These are phyloP conservation scores for Phoenix roebelenii DNA, from an alignment of 176 grass and related monocot genomes.

Conservation along the genomic window DNA sequence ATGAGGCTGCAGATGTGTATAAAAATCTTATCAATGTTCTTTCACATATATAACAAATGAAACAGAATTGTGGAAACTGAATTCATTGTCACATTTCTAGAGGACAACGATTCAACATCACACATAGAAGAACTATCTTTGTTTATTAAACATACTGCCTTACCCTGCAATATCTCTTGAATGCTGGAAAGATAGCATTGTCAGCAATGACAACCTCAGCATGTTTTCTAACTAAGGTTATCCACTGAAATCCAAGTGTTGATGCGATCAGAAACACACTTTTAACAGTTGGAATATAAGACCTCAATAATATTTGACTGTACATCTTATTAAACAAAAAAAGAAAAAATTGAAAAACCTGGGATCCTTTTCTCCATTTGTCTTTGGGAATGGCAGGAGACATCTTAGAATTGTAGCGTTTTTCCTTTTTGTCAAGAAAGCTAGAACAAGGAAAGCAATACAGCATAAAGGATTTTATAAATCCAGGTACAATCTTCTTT, in stretches of 20 bases:
- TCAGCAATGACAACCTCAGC: slow-evolving; percentile 59
- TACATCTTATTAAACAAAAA: slow-evolving; percentile 12
- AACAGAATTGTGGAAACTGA: too few species aligned
- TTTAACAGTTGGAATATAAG: not conserved
- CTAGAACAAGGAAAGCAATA: slow-evolving; percentile 16
- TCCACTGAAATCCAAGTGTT: slow-evolving; percentile 69
- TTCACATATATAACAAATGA: too few species aligned
- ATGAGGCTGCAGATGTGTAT: not conserved
- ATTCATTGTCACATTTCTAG: too few species aligned
- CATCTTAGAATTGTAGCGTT: slow-evolving; percentile 80
- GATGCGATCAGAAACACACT: slow-evolving; percentile 10
- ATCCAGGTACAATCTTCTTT: too few species aligned
- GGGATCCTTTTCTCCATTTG: slow-evolving; percentile 99
- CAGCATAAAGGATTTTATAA: too few species aligned
- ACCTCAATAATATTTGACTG: not conserved
- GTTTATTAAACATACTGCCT: not conserved
- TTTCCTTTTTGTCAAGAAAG: slow-evolving; percentile 70
- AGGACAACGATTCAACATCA: too few species aligned
- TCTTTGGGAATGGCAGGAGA: slow-evolving; percentile 58
- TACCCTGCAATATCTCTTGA: slow-evolving; percentile 90
- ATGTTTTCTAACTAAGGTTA: slow-evolving; percentile 67
- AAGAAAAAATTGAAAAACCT: slow-evolving; percentile 37
- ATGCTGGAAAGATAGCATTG: slow-evolving; percentile 55
- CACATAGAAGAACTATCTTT: not conserved
- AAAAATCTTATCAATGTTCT: too few species aligned